A percentile compares a stretch with the other conserved stretches of the same genome.
Conservation (phyloP, 371 early-diverging fungal species). For the Mucor velutinosus region DNA sequence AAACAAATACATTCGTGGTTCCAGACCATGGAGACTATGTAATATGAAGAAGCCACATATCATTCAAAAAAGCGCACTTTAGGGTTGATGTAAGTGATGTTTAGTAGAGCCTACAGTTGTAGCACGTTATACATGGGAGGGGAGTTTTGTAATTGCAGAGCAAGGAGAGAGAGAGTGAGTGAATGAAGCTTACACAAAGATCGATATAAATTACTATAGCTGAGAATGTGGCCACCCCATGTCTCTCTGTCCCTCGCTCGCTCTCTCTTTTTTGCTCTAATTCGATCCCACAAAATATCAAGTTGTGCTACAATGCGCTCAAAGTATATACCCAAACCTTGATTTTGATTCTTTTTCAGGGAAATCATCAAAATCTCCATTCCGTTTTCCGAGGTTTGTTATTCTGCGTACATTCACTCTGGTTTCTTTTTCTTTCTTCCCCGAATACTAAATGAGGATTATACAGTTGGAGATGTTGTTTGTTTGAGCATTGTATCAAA, state of each 20-base stretch:
- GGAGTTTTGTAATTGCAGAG: background rate
- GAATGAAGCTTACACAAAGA: background rate
- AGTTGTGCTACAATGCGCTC: constrained; percentile 10
- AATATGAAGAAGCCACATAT: too few relatives aligned
- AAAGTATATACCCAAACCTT: background rate
- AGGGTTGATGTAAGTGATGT: background rate
- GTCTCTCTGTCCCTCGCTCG: background rate
- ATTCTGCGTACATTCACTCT: background rate
- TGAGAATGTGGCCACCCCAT: background rate
- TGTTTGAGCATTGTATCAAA: background rate
- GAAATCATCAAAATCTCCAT: background rate
- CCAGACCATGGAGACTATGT: background rate
- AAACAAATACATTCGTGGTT: background rate
- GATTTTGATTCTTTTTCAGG: constrained; percentile 3
- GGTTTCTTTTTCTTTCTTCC: background rate
- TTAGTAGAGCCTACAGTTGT: background rate
- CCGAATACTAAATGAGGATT: background rate
- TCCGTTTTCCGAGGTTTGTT: constrained; percentile 14
- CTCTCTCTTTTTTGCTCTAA: background rate
- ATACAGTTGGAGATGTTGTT: background rate
- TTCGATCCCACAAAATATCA: background rate
- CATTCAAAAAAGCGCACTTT: background rate
- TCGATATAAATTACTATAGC: background rate
- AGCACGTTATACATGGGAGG: background rate
- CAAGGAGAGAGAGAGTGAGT: background rate